phyloP scores from a whole-genome alignment of 495 filamentous ascomycete species.

The Hypomontagnella monticulosa region DNA sequence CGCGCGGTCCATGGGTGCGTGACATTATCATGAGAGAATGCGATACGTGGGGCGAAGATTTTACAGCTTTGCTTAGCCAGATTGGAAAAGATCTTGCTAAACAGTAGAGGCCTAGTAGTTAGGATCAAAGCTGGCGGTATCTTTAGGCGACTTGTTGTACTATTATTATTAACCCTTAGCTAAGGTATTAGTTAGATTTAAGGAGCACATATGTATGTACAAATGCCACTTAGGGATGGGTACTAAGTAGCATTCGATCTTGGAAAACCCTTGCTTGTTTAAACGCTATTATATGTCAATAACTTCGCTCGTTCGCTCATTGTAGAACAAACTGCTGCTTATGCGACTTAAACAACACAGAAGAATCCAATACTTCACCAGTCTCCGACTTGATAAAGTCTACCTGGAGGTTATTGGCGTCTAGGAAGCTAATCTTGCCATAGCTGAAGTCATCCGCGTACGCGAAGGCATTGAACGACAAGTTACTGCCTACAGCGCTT shows the following conservation, averaged over 20 bases:
- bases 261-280: too few relatives aligned
- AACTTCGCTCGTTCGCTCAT: too few relatives aligned
- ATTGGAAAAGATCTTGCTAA: too few relatives aligned
- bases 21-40: constrained; percentile 9
- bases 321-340: constrained; percentile 60
- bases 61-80: neutral
- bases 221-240: too few relatives aligned
- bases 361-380: constrained; percentile 62
- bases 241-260: too few relatives aligned
- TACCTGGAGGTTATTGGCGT: constrained; percentile 45
- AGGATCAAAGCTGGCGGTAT: too few relatives aligned
- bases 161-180: too few relatives aligned
- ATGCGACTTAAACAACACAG: constrained; percentile 63
- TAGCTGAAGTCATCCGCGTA: constrained; percentile 68
- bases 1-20: constrained; percentile 38
- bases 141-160: too few relatives aligned
- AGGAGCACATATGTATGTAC: too few relatives aligned
- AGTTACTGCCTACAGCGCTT: constrained; percentile 51
- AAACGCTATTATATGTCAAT: too few relatives aligned
- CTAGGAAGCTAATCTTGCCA: constrained; percentile 49
- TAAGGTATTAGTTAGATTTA: too few relatives aligned
- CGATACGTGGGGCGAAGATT: neutral
- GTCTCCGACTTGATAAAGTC: constrained; percentile 59
- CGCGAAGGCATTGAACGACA: constrained; percentile 60
- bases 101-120: too few relatives aligned